A percentile compares a stretch with the other conserved stretches of the same genome.
Evolutionary conservation across 2,329 filamentous ascomycete genomes (phyloP).

Genomic region (Phialophora verrucosa): DNA sequence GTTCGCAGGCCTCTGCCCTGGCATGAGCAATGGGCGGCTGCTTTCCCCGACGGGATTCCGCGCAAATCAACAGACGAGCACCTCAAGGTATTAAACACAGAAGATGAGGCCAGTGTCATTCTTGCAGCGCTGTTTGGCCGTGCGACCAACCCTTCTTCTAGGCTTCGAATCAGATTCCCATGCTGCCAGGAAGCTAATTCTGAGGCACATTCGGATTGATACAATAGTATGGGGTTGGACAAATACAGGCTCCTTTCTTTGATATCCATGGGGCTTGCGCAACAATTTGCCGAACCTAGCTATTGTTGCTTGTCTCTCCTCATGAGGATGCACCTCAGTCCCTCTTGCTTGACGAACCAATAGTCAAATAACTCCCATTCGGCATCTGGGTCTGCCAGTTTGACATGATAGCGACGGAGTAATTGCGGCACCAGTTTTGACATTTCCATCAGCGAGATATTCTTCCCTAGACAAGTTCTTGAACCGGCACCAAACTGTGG

Average conservation of each 20-base stretch:
- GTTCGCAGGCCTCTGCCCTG: neutral
- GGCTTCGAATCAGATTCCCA: neutral
- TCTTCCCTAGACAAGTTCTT: constrained; percentile 48
- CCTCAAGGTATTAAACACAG: neutral
- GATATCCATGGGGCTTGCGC: neutral
- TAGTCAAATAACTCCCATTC: constrained; percentile 43
- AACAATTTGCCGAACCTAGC: neutral
- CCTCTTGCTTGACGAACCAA: constrained; percentile 56
- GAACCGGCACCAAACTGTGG: constrained; percentile 58
- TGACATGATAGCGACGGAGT: constrained; percentile 33
- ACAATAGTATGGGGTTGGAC: neutral
- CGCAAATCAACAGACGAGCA: neutral
- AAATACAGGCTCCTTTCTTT: neutral
- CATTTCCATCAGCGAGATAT: constrained; percentile 41
- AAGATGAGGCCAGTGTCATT: neutral
- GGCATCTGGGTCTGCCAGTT: constrained; percentile 31
- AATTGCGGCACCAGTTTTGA: constrained; percentile 40
- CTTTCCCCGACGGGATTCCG: neutral
- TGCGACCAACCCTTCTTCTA: neutral
- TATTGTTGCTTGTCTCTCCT: constrained; percentile 10
- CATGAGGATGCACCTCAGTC: constrained; percentile 20
- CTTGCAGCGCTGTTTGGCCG: neutral
- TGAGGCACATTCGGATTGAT: neutral
- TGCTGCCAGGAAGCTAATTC: neutral
- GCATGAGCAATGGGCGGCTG: neutral